phyloP scores from a whole-genome alignment of 345 rosid genomes.

The Citropsis articulata region DNA sequence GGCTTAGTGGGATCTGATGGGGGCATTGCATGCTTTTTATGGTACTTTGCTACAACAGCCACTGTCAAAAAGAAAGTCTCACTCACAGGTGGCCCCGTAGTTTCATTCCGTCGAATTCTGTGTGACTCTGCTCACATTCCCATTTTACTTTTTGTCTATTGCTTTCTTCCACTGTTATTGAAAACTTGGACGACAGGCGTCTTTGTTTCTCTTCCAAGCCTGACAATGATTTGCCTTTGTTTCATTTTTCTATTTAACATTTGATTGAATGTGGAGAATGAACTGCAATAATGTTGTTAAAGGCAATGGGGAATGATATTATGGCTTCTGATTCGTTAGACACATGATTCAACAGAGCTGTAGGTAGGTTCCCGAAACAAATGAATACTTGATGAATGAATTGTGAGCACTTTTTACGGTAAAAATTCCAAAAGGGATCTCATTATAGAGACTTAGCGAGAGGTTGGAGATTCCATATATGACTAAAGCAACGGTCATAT shows the following conservation, averaged over 20 bases:
- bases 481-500: too few relatives aligned
- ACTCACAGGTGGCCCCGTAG: not conserved
- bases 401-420: too few relatives aligned
- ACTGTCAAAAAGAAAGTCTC: not conserved
- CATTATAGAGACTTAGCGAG: too few relatives aligned
- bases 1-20: not conserved
- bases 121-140: too few relatives aligned
- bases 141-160: too few relatives aligned
- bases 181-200: too few relatives aligned
- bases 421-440: too few relatives aligned
- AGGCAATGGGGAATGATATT: not conserved
- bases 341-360: not conserved
- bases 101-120: not conserved
- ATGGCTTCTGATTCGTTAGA: not conserved
- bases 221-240: not conserved
- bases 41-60: not conserved
- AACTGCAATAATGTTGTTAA: not conserved
- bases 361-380: not conserved
- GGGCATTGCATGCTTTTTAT: not conserved
- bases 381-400: not conserved
- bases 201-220: too few relatives aligned
- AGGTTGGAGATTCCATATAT: too few relatives aligned
- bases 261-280: not conserved
- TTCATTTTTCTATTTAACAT: not conserved
- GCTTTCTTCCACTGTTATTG: too few relatives aligned